Evolutionary conservation across 2,329 filamentous ascomycete species (phyloP).

Genomic region (Botrytis fragariae): DNA sequence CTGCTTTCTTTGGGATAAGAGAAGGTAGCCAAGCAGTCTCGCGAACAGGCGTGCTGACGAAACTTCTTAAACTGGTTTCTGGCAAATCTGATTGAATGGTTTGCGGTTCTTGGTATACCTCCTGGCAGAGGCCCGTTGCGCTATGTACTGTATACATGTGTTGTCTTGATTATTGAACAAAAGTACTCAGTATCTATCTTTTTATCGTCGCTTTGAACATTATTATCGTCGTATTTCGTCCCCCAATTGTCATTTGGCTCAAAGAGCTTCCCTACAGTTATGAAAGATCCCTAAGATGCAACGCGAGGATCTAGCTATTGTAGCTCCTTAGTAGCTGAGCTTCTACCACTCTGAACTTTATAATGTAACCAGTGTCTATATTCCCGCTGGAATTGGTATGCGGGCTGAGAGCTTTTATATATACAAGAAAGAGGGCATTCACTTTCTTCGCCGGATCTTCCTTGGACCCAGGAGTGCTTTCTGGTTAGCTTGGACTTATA

Average conservation of each 20-base stretch:
- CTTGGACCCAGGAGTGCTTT: accelerated
- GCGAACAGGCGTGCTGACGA: background rate
- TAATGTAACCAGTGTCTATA: no score
- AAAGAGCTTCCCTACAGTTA: background rate
- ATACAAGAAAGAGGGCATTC: background rate
- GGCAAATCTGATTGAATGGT: no score
- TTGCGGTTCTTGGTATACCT: no score
- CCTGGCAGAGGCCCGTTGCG: no score
- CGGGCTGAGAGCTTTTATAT: background rate
- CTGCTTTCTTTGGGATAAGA: no score
- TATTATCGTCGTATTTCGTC: background rate
- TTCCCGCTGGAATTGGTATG: background rate
- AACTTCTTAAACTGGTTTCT: no score
- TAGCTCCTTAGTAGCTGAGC: background rate
- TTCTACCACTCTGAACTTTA: background rate
- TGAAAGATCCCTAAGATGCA: background rate
- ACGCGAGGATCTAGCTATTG: background rate
- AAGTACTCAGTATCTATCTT: background rate
- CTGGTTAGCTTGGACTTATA: background rate
- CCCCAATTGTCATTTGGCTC: accelerated
- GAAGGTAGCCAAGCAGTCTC: no score
- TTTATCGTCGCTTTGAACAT: background rate
- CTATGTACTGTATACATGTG: no score
- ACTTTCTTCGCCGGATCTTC: background rate
- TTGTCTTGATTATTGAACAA: background rate